Percentiles rank a stretch among this genome's conserved stretches.
Evolutionary conservation across 202 grass and related monocot genomes (phyloP).

Genomic region (Bolboschoenoplectus hybrid): DNA sequence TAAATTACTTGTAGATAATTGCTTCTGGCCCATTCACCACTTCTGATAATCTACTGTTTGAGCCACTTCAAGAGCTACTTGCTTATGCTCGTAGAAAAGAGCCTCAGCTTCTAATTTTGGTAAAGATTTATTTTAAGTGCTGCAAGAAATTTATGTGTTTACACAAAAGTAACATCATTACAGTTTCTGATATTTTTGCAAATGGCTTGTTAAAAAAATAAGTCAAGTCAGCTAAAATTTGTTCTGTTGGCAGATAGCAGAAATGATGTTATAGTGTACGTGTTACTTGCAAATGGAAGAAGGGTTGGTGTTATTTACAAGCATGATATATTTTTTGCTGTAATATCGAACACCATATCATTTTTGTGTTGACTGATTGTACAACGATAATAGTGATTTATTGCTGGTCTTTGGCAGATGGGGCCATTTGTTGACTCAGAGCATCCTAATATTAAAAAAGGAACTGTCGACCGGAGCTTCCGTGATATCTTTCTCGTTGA

Average conservation of each 20-base stretch:
- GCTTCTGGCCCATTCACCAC: constrained; percentile 91
- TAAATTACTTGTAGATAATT: constrained; percentile 68
- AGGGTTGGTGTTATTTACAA: not conserved
- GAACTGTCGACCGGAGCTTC: constrained; percentile 65
- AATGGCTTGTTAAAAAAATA: not conserved
- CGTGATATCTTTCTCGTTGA: constrained; percentile 82
- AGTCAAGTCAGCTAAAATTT: not conserved
- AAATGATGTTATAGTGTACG: not conserved
- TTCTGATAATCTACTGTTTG: constrained; percentile 90
- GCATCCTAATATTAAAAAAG: constrained; percentile 89
- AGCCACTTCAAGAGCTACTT: constrained; percentile 90
- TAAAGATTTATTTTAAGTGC: constrained; percentile 43
- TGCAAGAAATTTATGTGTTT: not conserved
- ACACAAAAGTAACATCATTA: not conserved
- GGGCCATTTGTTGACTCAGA: constrained; percentile 97
- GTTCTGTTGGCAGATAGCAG: not conserved
- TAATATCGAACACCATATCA: not conserved
- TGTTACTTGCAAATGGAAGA: too few species aligned
- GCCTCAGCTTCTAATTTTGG: constrained; percentile 88
- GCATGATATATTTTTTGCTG: constrained; percentile 9
- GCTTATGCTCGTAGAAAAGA: constrained; percentile 78
- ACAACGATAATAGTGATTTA: not conserved
- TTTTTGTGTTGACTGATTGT: not conserved
- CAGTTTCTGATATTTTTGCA: constrained; percentile 5
- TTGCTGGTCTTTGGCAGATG: constrained; percentile 54